phyloP scores from a whole-genome alignment of 108 stramenopile genomes.

The Chaetoceros tenuissimus region DNA sequence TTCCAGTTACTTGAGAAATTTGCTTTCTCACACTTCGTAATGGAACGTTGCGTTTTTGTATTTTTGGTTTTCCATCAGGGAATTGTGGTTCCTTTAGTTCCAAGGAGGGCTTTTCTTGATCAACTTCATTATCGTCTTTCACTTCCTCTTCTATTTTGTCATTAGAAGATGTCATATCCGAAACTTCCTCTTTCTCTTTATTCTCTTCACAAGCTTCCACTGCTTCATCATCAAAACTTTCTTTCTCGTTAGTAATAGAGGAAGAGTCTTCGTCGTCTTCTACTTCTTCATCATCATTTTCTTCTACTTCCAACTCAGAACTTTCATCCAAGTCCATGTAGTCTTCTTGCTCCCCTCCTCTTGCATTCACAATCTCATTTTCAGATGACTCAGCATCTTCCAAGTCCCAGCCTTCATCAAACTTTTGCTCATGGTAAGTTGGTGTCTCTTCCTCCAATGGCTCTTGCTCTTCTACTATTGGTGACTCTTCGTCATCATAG shows the following conservation, averaged over 20 bases:
- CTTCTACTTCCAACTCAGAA: slow-evolving; percentile 4
- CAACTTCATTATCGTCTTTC: not conserved
- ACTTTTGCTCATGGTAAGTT: slow-evolving; percentile 8
- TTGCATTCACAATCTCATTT: slow-evolving; percentile 19
- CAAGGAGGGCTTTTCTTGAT: not conserved
- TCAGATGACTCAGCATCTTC: slow-evolving; percentile 21
- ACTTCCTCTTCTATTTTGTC: slow-evolving; percentile 1
- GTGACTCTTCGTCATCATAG: too few relatives aligned
- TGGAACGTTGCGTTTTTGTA: slow-evolving; percentile 11
- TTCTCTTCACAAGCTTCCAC: too few relatives aligned
- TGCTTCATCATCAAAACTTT: slow-evolving; percentile 4
- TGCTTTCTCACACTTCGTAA: slow-evolving; percentile 32
- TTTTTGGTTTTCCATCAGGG: not conserved
- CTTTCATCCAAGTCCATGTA: slow-evolving; percentile 25
- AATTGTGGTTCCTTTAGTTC: not conserved
- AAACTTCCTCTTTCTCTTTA: slow-evolving; percentile 4
- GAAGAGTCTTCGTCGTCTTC: not conserved
- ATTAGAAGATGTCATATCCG: not conserved
- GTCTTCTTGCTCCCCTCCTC: slow-evolving; percentile 15
- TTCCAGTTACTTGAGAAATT: too few relatives aligned
- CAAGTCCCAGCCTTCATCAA: too few relatives aligned
- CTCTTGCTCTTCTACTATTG: not conserved
- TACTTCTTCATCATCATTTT: slow-evolving; percentile 3
- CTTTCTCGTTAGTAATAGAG: slow-evolving; percentile 1
- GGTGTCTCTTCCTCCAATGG: slow-evolving; percentile 10